These are phyloP conservation scores for Xerocomellus intermedius DNA, from an alignment of 768 basidiomycete species.

Conservation along the genomic window DNA sequence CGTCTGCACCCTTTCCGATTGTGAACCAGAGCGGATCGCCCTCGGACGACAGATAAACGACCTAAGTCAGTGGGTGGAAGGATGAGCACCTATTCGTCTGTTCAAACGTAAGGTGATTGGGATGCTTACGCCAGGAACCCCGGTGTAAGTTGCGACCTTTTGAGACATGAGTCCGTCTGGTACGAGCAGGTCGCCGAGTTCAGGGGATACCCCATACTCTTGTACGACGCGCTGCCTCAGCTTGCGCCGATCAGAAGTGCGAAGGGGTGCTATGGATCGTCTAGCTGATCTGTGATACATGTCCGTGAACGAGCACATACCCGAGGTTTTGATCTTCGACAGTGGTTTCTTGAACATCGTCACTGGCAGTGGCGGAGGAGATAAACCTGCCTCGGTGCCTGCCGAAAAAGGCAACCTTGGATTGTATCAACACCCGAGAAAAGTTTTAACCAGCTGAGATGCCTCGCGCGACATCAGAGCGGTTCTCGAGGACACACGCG, in stretches of 20 bases:
- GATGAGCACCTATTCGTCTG: neutral
- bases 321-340: constrained; percentile 65
- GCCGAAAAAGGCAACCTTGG: constrained; percentile 19
- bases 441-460: constrained; percentile 36
- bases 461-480: constrained; percentile 78
- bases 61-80: constrained; percentile 36
- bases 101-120: neutral
- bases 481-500: constrained; percentile 69
- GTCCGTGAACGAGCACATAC: constrained; percentile 19
- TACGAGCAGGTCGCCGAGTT: constrained; percentile 66
- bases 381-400: neutral
- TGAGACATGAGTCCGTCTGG: constrained; percentile 70
- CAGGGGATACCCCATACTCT: constrained; percentile 46
- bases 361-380: neutral
- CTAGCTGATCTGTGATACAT: neutral
- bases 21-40: constrained; percentile 82
- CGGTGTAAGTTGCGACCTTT: constrained; percentile 64
- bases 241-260: constrained; percentile 72
- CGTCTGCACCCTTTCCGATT: constrained; percentile 62
- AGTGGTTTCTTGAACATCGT: constrained; percentile 80
- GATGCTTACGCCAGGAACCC: constrained; percentile 58
- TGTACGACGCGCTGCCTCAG: constrained; percentile 58
- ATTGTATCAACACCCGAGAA: neutral
- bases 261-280: constrained; percentile 50
- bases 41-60: constrained; percentile 58